Conservation (phyloP, 1,139 yeast genomes). For the Zygoascus meyerae region DNA sequence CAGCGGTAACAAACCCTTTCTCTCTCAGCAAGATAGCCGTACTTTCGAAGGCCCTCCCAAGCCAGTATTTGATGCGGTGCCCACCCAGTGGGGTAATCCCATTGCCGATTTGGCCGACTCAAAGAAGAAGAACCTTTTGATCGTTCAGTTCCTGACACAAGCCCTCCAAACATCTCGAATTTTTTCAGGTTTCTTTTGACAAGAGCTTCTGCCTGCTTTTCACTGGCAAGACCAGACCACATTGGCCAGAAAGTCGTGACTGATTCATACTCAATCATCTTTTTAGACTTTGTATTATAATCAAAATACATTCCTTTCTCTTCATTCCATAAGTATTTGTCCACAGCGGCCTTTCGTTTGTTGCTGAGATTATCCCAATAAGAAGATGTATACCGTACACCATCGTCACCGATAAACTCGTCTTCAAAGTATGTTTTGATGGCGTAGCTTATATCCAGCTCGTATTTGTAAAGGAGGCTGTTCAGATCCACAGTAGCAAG, state of each 20-base stretch:
- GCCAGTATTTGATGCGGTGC: slow-evolving; percentile 97
- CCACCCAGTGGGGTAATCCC: slow-evolving; percentile 99
- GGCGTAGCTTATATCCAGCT: slow-evolving; percentile 68
- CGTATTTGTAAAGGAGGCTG: slow-evolving; percentile 83
- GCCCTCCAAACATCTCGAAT: slow-evolving; percentile 83
- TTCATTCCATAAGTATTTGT: slow-evolving; percentile 81
- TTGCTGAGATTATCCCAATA: slow-evolving; percentile 58
- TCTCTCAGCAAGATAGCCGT: slow-evolving; percentile 64
- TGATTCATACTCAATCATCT: slow-evolving; percentile 67
- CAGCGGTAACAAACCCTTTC: slow-evolving; percentile 77
- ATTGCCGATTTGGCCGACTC: slow-evolving; percentile 79
- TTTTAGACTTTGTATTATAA: slow-evolving; percentile 57
- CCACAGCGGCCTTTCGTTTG: slow-evolving; percentile 50
- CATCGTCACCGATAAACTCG: slow-evolving; percentile 38
- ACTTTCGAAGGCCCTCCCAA: slow-evolving; percentile 78
- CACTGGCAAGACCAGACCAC: slow-evolving; percentile 74
- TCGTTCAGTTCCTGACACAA: slow-evolving; percentile 75
- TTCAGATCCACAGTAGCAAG: slow-evolving; percentile 90
- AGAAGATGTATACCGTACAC: slow-evolving; percentile 44
- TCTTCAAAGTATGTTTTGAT: slow-evolving; percentile 55
- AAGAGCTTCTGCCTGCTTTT: slow-evolving; percentile 64
- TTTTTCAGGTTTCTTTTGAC: slow-evolving; percentile 57
- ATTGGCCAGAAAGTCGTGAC: slow-evolving; percentile 93
- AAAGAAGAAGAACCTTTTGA: slow-evolving; percentile 71
- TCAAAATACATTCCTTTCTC: slow-evolving; percentile 75